Evolutionary conservation across 208 protist species (phyloP).

Genomic region (Wallacemonas sp.): DNA sequence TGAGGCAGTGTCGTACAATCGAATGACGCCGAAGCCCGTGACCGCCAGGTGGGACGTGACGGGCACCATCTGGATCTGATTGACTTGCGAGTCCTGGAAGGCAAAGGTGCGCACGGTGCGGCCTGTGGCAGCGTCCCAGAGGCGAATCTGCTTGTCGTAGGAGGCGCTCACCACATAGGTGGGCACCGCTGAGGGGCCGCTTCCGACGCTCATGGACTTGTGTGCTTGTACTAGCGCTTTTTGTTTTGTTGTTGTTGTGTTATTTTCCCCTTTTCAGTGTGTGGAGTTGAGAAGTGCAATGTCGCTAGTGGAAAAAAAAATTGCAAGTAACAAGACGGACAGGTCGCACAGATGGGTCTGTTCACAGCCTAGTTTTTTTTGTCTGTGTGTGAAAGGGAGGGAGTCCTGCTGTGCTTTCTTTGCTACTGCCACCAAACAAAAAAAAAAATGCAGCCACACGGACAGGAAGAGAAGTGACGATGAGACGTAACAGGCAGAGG

Average conservation of each 20-base stretch:
- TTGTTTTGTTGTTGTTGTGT: not conserved
- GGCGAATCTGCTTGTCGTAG: constrained; percentile 87
- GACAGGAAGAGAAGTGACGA: no score
- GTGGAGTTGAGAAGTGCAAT: no score
- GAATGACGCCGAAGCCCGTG: constrained; percentile 66
- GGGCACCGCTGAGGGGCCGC: not conserved
- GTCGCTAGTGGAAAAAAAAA: no score
- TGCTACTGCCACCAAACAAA: no score
- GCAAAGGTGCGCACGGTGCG: constrained; percentile 71
- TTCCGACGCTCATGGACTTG: constrained; percentile 8
- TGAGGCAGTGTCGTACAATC: constrained; percentile 57
- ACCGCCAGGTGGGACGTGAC: constrained; percentile 69
- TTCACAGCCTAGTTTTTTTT: no score
- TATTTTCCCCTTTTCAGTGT: not conserved
- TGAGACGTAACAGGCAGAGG: no score
- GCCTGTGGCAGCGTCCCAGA: constrained; percentile 76
- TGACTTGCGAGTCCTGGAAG: constrained; percentile 85
- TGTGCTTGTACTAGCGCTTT: no score
- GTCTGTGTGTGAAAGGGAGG: no score
- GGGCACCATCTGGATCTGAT: constrained; percentile 57
- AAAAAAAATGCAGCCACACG: no score
- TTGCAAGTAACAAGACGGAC: no score
- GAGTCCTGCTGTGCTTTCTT: no score
- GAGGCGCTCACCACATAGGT: constrained; percentile 67
- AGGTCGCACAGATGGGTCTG: no score